phyloP scores from a whole-genome alignment of 139 green algal genomes.

The Klebsormidium nitens region DNA sequence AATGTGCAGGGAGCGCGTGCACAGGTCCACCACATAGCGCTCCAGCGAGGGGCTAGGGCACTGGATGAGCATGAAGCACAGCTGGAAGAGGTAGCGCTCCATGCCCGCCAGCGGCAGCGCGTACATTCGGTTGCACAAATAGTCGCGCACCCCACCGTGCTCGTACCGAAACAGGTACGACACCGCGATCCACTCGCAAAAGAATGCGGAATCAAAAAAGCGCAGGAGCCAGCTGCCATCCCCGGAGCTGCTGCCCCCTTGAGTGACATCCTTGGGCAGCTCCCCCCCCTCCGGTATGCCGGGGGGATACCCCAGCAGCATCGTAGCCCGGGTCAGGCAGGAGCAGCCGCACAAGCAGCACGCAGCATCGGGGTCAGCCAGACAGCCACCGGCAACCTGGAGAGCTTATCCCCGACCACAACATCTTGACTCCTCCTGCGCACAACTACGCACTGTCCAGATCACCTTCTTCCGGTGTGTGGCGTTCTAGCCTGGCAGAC shows the following conservation, averaged over 20 bases:
- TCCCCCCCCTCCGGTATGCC: not conserved
- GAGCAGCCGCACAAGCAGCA: too few relatives aligned
- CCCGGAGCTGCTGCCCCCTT: constrained; percentile 6
- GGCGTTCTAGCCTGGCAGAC: too few relatives aligned
- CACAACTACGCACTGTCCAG: too few relatives aligned
- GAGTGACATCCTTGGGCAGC: constrained; percentile 13
- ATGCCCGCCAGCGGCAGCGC: constrained; percentile 64
- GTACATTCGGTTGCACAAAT: constrained; percentile 83
- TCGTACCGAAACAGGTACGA: constrained; percentile 72
- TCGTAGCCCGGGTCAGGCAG: too few relatives aligned
- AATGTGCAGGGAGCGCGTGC: constrained; percentile 67
- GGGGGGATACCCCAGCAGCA: too few relatives aligned
- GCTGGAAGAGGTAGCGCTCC: constrained; percentile 80
- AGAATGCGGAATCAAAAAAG: constrained; percentile 78
- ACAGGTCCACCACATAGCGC: constrained; percentile 70
- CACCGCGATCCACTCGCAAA: constrained; percentile 82
- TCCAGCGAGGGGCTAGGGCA: constrained; percentile 61
- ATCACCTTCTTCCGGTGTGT: too few relatives aligned
- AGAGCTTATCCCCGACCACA: too few relatives aligned
- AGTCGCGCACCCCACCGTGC: constrained; percentile 70
- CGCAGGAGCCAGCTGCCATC: constrained; percentile 56
- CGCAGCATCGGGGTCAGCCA: too few relatives aligned
- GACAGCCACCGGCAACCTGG: too few relatives aligned
- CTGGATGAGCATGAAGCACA: constrained; percentile 67
- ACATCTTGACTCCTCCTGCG: too few relatives aligned